These are phyloP conservation scores for Bisporella sp. DNA, from an alignment of 2,329 filamentous ascomycete genomes.

Conservation along the genomic window DNA sequence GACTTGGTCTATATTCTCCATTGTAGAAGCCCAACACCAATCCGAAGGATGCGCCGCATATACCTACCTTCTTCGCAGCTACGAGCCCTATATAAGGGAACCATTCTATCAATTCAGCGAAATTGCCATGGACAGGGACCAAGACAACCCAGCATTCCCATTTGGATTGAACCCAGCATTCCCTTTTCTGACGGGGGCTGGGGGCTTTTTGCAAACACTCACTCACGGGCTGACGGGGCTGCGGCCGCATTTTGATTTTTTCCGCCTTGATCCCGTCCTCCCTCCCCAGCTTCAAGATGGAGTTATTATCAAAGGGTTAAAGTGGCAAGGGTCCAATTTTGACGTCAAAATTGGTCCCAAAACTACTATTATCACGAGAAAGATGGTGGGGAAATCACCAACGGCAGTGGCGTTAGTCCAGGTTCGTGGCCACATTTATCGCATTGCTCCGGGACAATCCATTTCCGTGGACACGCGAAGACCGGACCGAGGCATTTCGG, in stretches of 20 bases:
- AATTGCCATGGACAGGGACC: slow-evolving; percentile 54
- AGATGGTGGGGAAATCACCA: too few species aligned
- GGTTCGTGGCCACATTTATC: too few species aligned
- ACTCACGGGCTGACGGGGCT: not conserved
- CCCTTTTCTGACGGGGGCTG: slow-evolving; percentile 65
- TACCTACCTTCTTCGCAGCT: slow-evolving; percentile 58
- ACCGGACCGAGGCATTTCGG: too few species aligned
- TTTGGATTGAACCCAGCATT: slow-evolving; percentile 50
- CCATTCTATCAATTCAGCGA: slow-evolving; percentile 69
- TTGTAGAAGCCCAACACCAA: slow-evolving; percentile 59
- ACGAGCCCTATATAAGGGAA: slow-evolving; percentile 54
- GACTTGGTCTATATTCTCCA: slow-evolving; percentile 65
- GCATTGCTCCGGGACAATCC: too few species aligned
- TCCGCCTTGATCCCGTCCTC: not conserved
- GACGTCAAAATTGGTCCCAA: not conserved
- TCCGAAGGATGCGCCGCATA: slow-evolving; percentile 61
- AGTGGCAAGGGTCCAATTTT: not conserved
- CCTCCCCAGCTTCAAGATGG: not conserved
- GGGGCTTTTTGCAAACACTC: slow-evolving; percentile 54
- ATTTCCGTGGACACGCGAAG: too few species aligned
- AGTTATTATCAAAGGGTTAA: not conserved
- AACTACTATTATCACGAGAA: not conserved
- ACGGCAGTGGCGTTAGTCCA: too few species aligned
- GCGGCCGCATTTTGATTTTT: not conserved
- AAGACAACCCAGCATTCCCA: slow-evolving; percentile 55